These are phyloP conservation scores for Magnaporthiopsis rhizophila DNA, from an alignment of 2,329 filamentous ascomycete species.

Conservation along the genomic window DNA sequence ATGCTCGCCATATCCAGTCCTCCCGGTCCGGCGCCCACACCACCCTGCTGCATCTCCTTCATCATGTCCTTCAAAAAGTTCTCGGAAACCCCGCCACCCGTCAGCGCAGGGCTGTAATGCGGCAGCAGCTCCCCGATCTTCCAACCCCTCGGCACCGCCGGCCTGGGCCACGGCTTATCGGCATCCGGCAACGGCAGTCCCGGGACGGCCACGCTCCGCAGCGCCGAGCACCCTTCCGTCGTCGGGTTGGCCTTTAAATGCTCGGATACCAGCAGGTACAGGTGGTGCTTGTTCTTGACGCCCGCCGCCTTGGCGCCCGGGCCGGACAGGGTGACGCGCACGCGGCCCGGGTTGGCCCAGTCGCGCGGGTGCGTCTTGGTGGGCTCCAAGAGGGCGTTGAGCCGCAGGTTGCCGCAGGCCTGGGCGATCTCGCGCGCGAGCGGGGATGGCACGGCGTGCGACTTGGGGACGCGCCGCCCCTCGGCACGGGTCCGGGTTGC, in stretches of 20 bases:
- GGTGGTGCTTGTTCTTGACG: slow-evolving; percentile 74
- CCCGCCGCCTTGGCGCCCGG: slow-evolving; percentile 17
- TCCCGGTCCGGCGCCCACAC: slow-evolving; percentile 33
- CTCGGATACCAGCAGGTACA: slow-evolving; percentile 71
- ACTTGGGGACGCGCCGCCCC: slow-evolving; percentile 68
- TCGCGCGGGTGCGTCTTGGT: slow-evolving; percentile 92
- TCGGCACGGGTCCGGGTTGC: slow-evolving; percentile 62
- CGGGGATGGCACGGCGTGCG: slow-evolving; percentile 73
- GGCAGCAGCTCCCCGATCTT: slow-evolving; percentile 81
- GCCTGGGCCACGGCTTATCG: slow-evolving; percentile 60
- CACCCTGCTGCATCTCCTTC: slow-evolving; percentile 68
- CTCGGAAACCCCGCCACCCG: slow-evolving; percentile 86
- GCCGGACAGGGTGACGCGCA: slow-evolving; percentile 66
- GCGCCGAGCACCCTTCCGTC: slow-evolving; percentile 56
- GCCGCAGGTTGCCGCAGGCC: slow-evolving; percentile 66
- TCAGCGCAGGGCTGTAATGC: slow-evolving; percentile 80
- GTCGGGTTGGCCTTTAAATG: slow-evolving; percentile 75
- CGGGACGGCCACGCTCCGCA: slow-evolving; percentile 59
- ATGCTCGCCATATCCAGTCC: slow-evolving; percentile 23
- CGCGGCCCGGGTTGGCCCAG: slow-evolving; percentile 92
- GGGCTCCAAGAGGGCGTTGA: slow-evolving; percentile 76
- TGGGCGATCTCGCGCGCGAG: slow-evolving; percentile 83
- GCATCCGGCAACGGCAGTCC: slow-evolving; percentile 61
- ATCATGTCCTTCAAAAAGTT: slow-evolving; percentile 96
- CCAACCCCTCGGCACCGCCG: slow-evolving; percentile 77